Percentiles rank a stretch among this genome's conserved stretches.
Evolutionary conservation across 371 early-diverging fungal genomes (phyloP).

Genomic region (Nosema muscidifuracis): DNA sequence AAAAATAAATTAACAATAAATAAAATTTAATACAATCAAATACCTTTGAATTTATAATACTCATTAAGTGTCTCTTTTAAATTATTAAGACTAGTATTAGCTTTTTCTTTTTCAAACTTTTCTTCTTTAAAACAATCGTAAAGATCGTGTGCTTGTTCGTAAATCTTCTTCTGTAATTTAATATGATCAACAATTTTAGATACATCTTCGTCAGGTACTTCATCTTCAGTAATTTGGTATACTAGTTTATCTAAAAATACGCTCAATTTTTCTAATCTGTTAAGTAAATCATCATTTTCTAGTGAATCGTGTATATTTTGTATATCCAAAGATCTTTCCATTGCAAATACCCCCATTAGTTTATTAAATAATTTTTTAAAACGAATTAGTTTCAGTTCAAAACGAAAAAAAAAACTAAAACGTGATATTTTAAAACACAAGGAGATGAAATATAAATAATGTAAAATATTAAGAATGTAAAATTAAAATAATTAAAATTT

Average conservation of each 20-base stretch:
- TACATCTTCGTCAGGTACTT: slow-evolving; percentile 1
- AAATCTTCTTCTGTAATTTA: slow-evolving; percentile 12
- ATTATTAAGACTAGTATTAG: background rate
- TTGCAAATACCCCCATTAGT: background rate
- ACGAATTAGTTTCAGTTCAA: background rate
- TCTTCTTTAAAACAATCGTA: slow-evolving; percentile 1
- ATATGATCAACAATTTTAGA: background rate
- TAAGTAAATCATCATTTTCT: slow-evolving; percentile 10
- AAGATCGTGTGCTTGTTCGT: slow-evolving; percentile 3
- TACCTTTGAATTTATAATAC: background rate
- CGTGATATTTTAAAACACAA: background rate
- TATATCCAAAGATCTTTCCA: background rate
- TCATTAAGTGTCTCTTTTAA: background rate
- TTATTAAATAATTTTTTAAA: background rate
- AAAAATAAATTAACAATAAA: too few species aligned
- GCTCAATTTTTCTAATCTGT: slow-evolving; percentile 8
- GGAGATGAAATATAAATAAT: too few species aligned
- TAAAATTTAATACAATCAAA: too few species aligned
- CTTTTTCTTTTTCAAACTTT: slow-evolving; percentile 9
- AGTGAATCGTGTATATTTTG: background rate
- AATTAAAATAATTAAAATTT: slow-evolving; percentile 1
- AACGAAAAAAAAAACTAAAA: background rate
- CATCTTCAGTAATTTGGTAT: background rate
- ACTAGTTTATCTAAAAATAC: slow-evolving; percentile 1
- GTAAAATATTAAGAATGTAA: background rate